Base-by-base conservation (phyloP, 768 basidiomycete genomes). In the Mycena crocata region DNA sequence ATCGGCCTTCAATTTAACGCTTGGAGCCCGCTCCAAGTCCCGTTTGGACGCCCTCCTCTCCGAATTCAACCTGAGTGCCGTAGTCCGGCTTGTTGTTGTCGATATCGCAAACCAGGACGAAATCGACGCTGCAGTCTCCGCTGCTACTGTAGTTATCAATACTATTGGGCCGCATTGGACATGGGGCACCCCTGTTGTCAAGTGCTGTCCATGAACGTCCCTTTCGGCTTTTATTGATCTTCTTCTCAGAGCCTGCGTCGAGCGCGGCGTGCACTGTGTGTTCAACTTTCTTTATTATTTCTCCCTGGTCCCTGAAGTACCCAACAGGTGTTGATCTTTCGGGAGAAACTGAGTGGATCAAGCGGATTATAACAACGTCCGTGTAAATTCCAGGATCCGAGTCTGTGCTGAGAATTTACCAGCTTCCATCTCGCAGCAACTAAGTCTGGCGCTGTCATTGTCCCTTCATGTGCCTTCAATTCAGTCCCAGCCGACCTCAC, bases 401-500 rank as follows among this genome's bases (percentile, higher is more conserved):
- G 23, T 55, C 19, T 58, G 21, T 48, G 61, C 46, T 72, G 30
- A 17, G 15, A 59, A 23, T 49, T 39, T n/a, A 34, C 17, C 64
- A 94, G 92, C 64, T 91, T 87, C 72, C 89, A 95, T 75, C 91
- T 86, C 69, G 75, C 83, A 13, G 95, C 96, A 0, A 87, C 84
- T 14, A 87, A 89, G 73, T 89, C 86, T 2, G 86, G 87, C 46
- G 83, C 93, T 5, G 85, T 93, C 68, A 90, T 98, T 69, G 85
- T 98, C 24, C 93, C 93, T 26, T 83, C 88, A 2, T 92, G 89
- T 57, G 95, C 91, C 2, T 84, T 93, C 64, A 93, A 94, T 74
- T 93, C 92, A 1, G 72, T 94, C 31, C 93, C 93, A 6, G 87
- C 90, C 4, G 95, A 97, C 73, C 75, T 92, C 45, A 77, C 86